Evolutionary conservation across 352 stramenopile species (phyloP).

Genomic region (Globisporangium apiculatum): DNA sequence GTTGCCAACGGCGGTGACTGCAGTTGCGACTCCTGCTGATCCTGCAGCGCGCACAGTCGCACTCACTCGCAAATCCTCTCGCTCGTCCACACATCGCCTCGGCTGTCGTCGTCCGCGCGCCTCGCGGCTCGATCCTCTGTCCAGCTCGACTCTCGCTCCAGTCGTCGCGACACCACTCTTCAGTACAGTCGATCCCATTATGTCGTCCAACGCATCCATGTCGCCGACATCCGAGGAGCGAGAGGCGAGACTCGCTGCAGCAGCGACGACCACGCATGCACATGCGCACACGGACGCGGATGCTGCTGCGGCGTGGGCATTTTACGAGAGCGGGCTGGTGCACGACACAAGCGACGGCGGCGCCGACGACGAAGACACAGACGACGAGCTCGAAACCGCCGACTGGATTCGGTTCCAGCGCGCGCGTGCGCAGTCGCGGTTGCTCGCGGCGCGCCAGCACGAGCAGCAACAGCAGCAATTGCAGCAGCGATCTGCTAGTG

Average conservation of each 20-base stretch:
- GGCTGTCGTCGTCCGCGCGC: neutral
- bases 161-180: too few species aligned
- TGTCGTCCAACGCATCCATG: conserved; percentile 8
- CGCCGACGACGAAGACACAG: conserved; percentile 38
- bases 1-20: too few species aligned
- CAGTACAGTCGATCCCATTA: neutral
- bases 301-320: conserved; percentile 26
- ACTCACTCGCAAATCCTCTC: conserved; percentile 6
- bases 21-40: too few species aligned
- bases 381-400: conserved; percentile 46
- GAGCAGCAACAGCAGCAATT: conserved; percentile 11
- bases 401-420: conserved; percentile 55
- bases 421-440: conserved; percentile 35
- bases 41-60: neutral
- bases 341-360: conserved; percentile 24
- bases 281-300: neutral
- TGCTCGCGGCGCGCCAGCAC: conserved; percentile 32
- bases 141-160: too few species aligned
- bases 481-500: neutral
- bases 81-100: conserved; percentile 4
- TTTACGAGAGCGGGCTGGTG: conserved; percentile 54
- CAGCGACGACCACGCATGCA: neutral
- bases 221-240: conserved; percentile 5
- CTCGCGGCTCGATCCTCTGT: neutral
- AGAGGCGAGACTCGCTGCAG: neutral